Base-by-base conservation (phyloP, 2,329 filamentous ascomycete species). In the Zopfia rhizophila region DNA sequence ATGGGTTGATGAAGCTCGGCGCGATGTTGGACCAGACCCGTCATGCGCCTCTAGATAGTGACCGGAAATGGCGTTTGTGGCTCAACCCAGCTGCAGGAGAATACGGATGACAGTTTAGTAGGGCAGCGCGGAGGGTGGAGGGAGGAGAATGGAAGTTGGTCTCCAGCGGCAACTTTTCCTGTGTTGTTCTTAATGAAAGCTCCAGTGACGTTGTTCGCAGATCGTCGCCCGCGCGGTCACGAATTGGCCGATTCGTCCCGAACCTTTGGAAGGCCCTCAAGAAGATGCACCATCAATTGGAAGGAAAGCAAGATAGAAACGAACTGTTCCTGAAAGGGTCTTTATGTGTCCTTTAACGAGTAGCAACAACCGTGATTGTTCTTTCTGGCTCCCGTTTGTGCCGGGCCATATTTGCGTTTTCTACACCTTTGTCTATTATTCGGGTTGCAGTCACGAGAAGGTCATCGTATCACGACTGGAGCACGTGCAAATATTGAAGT, bases 131-230 rank as follows among this genome's bases (percentile, higher is more conserved):
- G 13, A 23, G 27, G 27, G 38, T 22, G 32, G 28, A 40, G 30
- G 30, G 28, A 43, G 38, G 24, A 38, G 22, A 30, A 22, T 36
- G 19, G 27, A 30, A 45, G 21, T 40, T 51, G 46, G 10, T 46
- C 38, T 54, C 42, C 48, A 52, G 55, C 54, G 54, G 58, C 56
- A 47, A 61, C 48, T 51, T 49, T 51, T 51, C 7, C 13, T 21
- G 8, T n/a, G n/a, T n/a, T 40, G 45, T 43, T 46, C 37, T 55
- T 53, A 45, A 27, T 56, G 30, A 45, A 33, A 35, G 30, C 24
- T 25, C 27, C 43, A 48, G 63, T 69, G 64, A 67, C 65, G 62
- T 66, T 63, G 50, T 55, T 39, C 29, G 43, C 42, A 39, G 56
- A 52, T 45, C 29, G 39, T 41, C 33, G n/a, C n/a, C n/a, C n/a